A percentile compares a stretch with the other conserved stretches of the same genome.
Evolutionary conservation across 352 stramenopile genomes (phyloP).

Genomic region (Phytophthora fragariaefolia): DNA sequence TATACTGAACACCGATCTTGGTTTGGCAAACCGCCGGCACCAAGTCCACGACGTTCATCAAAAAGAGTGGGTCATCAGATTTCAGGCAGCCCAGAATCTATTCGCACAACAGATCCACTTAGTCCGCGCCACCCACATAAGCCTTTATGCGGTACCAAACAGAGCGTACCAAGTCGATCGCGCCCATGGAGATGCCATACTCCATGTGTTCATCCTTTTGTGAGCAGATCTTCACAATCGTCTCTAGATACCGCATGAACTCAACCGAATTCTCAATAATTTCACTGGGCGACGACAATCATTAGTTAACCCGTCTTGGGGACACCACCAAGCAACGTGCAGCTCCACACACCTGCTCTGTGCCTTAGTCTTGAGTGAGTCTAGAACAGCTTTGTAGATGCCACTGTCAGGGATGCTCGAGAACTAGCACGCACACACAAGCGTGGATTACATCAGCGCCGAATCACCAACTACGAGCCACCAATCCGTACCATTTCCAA

Average conservation of each 20-base stretch:
- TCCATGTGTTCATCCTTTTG: slow-evolving; percentile 66
- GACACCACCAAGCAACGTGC: background rate
- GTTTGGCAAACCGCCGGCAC: slow-evolving; percentile 76
- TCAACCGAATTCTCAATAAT: slow-evolving; percentile 65
- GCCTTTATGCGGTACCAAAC: background rate
- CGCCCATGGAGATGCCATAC: slow-evolving; percentile 53
- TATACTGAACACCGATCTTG: slow-evolving; percentile 64
- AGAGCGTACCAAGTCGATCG: slow-evolving; percentile 50
- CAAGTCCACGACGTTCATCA: slow-evolving; percentile 88
- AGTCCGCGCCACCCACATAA: slow-evolving; percentile 1
- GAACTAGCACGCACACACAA: slow-evolving; percentile 38
- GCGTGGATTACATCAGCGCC: too few species aligned
- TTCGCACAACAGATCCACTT: slow-evolving; percentile 10
- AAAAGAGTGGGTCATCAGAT: slow-evolving; percentile 79
- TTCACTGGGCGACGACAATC: slow-evolving; percentile 32
- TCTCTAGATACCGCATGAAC: slow-evolving; percentile 82
- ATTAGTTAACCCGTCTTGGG: background rate
- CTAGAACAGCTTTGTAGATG: slow-evolving; percentile 59
- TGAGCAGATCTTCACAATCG: slow-evolving; percentile 66
- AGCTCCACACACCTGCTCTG: slow-evolving; percentile 50
- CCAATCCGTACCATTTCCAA: slow-evolving; percentile 57
- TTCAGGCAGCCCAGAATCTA: slow-evolving; percentile 79
- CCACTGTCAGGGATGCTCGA: slow-evolving; percentile 43
- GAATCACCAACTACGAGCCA: background rate
- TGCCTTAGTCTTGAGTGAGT: slow-evolving; percentile 52